Evolutionary conservation across 2,329 filamentous ascomycete species (phyloP).

Genomic region (Aspergillus felis): DNA sequence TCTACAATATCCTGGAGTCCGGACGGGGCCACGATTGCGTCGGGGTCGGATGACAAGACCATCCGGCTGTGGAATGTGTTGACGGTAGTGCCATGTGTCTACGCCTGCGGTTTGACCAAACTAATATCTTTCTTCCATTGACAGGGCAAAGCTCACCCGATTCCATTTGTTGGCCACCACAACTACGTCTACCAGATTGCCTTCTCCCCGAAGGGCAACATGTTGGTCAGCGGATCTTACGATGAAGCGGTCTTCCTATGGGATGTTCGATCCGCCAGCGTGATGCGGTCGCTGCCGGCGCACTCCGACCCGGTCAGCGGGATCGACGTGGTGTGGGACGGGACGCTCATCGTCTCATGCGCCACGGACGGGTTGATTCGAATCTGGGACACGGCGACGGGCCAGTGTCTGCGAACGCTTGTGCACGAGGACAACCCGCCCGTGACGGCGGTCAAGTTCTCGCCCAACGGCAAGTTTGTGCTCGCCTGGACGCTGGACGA

Average conservation of each 20-base stretch:
- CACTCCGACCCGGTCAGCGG: slow-evolving; percentile 93
- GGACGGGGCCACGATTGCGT: slow-evolving; percentile 80
- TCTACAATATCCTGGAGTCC: slow-evolving; percentile 93
- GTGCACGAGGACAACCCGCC: slow-evolving; percentile 95
- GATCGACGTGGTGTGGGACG: slow-evolving; percentile 89
- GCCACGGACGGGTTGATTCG: slow-evolving; percentile 87
- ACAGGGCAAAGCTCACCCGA: slow-evolving; percentile 54
- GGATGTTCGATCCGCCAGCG: slow-evolving; percentile 82
- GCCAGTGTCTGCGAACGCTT: slow-evolving; percentile 89
- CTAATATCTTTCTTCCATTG: neutral
- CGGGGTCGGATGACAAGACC: slow-evolving; percentile 91
- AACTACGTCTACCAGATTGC: slow-evolving; percentile 94
- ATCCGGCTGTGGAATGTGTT: slow-evolving; percentile 84
- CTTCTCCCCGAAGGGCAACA: slow-evolving; percentile 97
- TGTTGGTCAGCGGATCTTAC: slow-evolving; percentile 90
- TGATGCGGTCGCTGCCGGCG: slow-evolving; percentile 88
- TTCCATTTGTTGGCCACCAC: slow-evolving; percentile 76
- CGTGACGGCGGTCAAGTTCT: slow-evolving; percentile 85
- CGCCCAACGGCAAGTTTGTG: slow-evolving; percentile 89
- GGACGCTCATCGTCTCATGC: slow-evolving; percentile 87
- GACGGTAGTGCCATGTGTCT: slow-evolving; percentile 34
- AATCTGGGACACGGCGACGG: slow-evolving; percentile 93
- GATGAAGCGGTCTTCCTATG: slow-evolving; percentile 96
- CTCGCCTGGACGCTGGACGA: slow-evolving; percentile 89
- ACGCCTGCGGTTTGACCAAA: neutral